Conservation (phyloP, 192 early-diverging fungal genomes). For the Helicostylum pulchrum region DNA sequence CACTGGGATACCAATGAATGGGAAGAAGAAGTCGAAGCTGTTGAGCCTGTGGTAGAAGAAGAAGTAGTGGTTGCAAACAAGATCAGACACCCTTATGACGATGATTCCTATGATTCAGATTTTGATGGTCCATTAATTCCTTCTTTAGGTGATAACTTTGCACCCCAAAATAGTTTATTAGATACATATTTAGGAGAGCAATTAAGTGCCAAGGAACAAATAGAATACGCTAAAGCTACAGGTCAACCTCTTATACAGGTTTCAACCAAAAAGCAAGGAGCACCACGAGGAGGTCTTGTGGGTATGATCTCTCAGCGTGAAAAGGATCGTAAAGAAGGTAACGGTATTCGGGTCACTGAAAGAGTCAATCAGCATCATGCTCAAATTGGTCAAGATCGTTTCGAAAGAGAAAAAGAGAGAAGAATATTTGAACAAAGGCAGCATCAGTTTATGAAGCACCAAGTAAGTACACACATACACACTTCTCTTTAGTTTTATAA, state of each 20-base stretch:
- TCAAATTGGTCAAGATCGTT: conserved; percentile 21
- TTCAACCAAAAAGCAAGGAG: conserved; percentile 27
- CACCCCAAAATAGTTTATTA: conserved; percentile 32
- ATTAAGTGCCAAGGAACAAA: conserved; percentile 37
- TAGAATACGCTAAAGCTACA: conserved; percentile 36
- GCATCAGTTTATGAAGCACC: conserved; percentile 33
- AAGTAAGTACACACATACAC: conserved; percentile 18
- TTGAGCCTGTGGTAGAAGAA: conserved; percentile 7
- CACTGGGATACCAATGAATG: conserved; percentile 5
- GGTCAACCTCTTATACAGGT: conserved; percentile 40
- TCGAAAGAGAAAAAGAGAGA: conserved; percentile 38
- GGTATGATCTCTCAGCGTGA: conserved; percentile 41
- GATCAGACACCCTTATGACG: conserved; percentile 21
- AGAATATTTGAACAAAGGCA: conserved; percentile 35
- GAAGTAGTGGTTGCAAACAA: background rate
- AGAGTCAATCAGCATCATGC: conserved; percentile 19
- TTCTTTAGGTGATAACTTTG: conserved; percentile 35
- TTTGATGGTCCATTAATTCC: conserved; percentile 33
- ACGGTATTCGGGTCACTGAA: conserved; percentile 21
- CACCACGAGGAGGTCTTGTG: conserved; percentile 33
- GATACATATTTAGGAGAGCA: conserved; percentile 30
- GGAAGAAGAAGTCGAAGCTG: conserved; percentile 9
- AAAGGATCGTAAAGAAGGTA: conserved; percentile 19
- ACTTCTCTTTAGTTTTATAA: too few species aligned
- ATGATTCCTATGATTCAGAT: conserved; percentile 25